Percentiles rank a stretch among this genome's conserved stretches.
Conservation (phyloP, 129 eudicot genomes). For the Gnaphalium uliginosum region DNA sequence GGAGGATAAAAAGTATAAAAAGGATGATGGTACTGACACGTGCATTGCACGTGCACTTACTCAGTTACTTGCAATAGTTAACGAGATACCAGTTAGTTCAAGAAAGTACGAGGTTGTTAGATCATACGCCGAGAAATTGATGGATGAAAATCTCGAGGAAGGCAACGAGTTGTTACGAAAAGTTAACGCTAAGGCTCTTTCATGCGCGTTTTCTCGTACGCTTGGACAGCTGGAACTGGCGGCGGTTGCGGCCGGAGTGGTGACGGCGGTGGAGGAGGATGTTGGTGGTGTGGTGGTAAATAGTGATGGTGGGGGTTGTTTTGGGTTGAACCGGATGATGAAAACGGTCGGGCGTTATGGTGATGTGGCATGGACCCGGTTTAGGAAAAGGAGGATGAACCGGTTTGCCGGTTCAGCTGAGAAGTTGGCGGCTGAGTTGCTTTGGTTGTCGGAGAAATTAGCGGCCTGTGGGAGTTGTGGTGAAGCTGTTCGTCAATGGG, state of each 20-base stretch:
- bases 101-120: slow-evolving; percentile 76
- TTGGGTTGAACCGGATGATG: slow-evolving; percentile 34
- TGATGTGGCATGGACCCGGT: slow-evolving; percentile 44
- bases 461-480: slow-evolving; percentile 61
- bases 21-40: slow-evolving; percentile 27
- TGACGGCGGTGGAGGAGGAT: background rate
- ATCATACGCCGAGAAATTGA: slow-evolving; percentile 59
- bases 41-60: slow-evolving; percentile 69
- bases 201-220: slow-evolving; percentile 59
- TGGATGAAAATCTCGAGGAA: slow-evolving; percentile 58
- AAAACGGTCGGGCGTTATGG: slow-evolving; percentile 37
- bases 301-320: slow-evolving; percentile 18
- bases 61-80: slow-evolving; percentile 56
- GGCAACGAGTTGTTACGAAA: slow-evolving; percentile 40
- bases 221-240: slow-evolving; percentile 51
- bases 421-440: slow-evolving; percentile 80
- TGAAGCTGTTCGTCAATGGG: slow-evolving; percentile 79
- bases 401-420: slow-evolving; percentile 52
- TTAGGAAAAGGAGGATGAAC: slow-evolving; percentile 27
- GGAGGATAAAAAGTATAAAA: background rate
- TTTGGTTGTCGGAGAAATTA: slow-evolving; percentile 78
- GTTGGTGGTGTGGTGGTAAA: slow-evolving; percentile 13
- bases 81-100: slow-evolving; percentile 70
- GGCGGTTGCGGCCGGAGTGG: slow-evolving; percentile 14
- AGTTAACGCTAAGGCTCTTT: slow-evolving; percentile 57